Conservation (phyloP, 306 rosid genomes). For the Malus fusca region DNA sequence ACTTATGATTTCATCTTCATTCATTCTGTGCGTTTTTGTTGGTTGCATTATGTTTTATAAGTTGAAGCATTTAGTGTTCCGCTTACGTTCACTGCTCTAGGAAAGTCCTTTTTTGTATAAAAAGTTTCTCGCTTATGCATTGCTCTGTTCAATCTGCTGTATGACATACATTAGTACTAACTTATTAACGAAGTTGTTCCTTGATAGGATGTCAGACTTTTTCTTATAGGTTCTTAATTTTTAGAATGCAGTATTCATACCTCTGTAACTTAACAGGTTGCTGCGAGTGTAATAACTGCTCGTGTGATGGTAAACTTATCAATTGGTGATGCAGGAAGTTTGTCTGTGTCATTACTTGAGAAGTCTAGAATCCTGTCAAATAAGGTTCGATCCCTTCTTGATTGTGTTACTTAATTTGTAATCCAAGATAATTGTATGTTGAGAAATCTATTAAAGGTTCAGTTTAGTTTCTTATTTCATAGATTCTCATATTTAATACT, state of each 20-base stretch:
- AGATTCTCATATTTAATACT: not conserved
- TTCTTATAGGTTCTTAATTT: not conserved
- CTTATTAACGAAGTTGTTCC: not conserved
- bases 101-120: not conserved
- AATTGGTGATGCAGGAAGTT: conserved; percentile 54
- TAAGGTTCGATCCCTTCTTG: conserved; percentile 42
- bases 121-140: not conserved
- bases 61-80: not conserved
- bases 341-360: conserved; percentile 64
- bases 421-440: not conserved
- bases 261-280: conserved; percentile 52
- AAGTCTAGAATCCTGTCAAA: conserved; percentile 46
- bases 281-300: conserved; percentile 60
- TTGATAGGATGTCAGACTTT: not conserved
- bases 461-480: not conserved
- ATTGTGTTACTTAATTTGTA: not conserved
- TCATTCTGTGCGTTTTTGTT: not conserved
- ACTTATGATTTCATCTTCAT: not conserved
- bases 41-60: not conserved
- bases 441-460: not conserved
- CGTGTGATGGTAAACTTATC: conserved; percentile 68
- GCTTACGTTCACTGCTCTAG: not conserved
- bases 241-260: not conserved
- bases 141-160: not conserved
- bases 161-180: not conserved